Base-by-base conservation (phyloP, 352 stramenopile species). In the Pythium coloratum region DNA sequence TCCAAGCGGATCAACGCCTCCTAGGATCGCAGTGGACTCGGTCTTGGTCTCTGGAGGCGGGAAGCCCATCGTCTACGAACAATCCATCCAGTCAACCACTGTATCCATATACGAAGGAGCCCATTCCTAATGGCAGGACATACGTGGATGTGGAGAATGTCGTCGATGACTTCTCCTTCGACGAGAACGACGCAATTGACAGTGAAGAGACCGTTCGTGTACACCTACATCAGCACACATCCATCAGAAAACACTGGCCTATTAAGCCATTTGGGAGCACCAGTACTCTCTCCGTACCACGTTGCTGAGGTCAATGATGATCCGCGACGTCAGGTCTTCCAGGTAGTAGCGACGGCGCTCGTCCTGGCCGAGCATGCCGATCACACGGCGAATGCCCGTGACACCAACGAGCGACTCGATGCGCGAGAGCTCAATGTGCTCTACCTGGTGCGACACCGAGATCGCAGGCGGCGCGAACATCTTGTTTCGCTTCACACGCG, bases 161-260 rank as follows among this genome's bases (percentile, higher is more conserved):
- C 95, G 72, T 98, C 89, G 62, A 96, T 83, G n/a, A 98, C 84
- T 78, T 97, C 85, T 44, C 95, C 95, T 75, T 98, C 90, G 5
- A 98, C 92, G 10, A 99, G 67, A 7, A 98, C 88, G 10, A 98
- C 82, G 59, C 86, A 97, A 71, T 97, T 97, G 69, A 98, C 80
- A 6, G 92, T 97, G 61, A 98, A 96, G 20, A 98, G 68, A 2
- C 91, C 91, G 42, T 93, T 83, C 13, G 89, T 95, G 66, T 90
- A 95, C 10, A 73, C 79, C 81, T 91, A 59, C 30, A 20, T 34
- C 7, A 38, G 5, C 20, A 9, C 26, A 49, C 9, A 18, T 59
- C 9, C 12, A 30, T 30, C 28, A 30, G 28, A 30, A 30, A 30
- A 30, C 28, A 1, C 28, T 30, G 28, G 28, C 28, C 28, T 30